Percentiles rank a stretch among this genome's conserved stretches.
phyloP scores from a whole-genome alignment of 2,329 filamentous ascomycete species.

The Aureobasidium sp. region DNA sequence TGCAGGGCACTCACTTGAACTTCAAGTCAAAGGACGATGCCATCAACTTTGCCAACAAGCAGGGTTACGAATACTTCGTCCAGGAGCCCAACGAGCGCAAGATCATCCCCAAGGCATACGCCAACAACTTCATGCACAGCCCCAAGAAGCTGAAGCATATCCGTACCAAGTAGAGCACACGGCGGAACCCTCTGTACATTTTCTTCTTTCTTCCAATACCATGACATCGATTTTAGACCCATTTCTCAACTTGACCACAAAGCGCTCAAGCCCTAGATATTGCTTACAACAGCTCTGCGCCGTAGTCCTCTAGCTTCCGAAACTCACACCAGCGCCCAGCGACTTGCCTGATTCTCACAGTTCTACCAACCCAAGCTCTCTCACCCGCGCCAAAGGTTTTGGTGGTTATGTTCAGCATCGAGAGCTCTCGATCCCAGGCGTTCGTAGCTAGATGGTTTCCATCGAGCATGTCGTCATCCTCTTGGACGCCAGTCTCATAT shows the following conservation, averaged over 20 bases:
- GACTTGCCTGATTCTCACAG: constrained; percentile 32
- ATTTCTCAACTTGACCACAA: background rate
- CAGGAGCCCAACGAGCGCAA: constrained; percentile 90
- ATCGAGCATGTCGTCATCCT: constrained; percentile 6
- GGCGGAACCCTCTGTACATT: constrained; percentile 8
- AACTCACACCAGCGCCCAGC: constrained; percentile 38
- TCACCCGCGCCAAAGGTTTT: constrained; percentile 30
- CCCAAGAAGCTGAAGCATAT: constrained; percentile 78
- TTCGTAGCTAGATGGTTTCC: background rate
- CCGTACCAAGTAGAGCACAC: constrained; percentile 57
- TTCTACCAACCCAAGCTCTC: constrained; percentile 39
- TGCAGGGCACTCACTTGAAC: constrained; percentile 87
- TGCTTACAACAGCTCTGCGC: background rate
- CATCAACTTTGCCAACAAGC: constrained; percentile 92
- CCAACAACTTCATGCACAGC: constrained; percentile 88
- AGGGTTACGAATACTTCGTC: constrained; percentile 98
- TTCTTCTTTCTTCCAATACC: constrained; percentile 9
- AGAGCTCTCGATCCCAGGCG: constrained; percentile 38
- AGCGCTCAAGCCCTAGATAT: background rate
- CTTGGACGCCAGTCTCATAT: background rate
- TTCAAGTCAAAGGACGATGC: constrained; percentile 94
- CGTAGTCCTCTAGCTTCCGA: constrained; percentile 10
- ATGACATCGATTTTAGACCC: constrained; percentile 5
- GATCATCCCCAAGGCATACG: constrained; percentile 86
- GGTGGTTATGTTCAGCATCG: constrained; percentile 40